Evolutionary conservation across 2,329 filamentous ascomycete species (phyloP).

Genomic region (Penicillium sp.): DNA sequence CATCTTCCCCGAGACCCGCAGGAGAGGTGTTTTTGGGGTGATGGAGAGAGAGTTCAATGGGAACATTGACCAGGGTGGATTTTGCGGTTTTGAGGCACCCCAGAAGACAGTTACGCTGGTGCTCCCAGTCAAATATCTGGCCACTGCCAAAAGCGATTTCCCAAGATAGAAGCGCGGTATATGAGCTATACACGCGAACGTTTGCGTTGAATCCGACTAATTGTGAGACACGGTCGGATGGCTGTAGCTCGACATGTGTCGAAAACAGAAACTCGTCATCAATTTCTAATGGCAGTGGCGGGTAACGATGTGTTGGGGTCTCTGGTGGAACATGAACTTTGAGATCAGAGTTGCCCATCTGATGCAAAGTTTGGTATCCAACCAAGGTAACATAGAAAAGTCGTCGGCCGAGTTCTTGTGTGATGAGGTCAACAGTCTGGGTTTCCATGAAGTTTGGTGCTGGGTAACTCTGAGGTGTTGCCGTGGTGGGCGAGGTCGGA

Average conservation of each 20-base stretch:
- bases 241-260: constrained; percentile 70
- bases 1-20: constrained; percentile 14
- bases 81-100: constrained; percentile 72
- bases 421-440: constrained; percentile 35
- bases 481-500: constrained; percentile 25
- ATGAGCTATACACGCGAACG: constrained; percentile 75
- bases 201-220: constrained; percentile 80
- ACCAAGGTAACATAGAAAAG: constrained; percentile 84
- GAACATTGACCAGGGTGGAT: constrained; percentile 65
- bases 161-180: constrained; percentile 75
- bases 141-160: constrained; percentile 81
- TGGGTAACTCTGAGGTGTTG: constrained; percentile 22
- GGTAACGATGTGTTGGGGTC: constrained; percentile 73
- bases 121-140: constrained; percentile 71
- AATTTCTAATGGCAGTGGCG: constrained; percentile 76
- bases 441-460: constrained; percentile 16
- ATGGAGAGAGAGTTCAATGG: constrained; percentile 66
- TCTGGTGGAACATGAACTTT: constrained; percentile 76
- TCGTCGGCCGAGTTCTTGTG: constrained; percentile 54
- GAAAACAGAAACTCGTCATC: constrained; percentile 80
- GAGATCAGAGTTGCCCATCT: constrained; percentile 70
- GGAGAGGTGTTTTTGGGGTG: constrained; percentile 18
- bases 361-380: constrained; percentile 73
- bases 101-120: constrained; percentile 72
- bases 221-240: constrained; percentile 66